Evolutionary conservation across 83 land plant genomes (phyloP), one percentile per base, ranked within the genome.

Genomic region (Picea abies): DNA sequence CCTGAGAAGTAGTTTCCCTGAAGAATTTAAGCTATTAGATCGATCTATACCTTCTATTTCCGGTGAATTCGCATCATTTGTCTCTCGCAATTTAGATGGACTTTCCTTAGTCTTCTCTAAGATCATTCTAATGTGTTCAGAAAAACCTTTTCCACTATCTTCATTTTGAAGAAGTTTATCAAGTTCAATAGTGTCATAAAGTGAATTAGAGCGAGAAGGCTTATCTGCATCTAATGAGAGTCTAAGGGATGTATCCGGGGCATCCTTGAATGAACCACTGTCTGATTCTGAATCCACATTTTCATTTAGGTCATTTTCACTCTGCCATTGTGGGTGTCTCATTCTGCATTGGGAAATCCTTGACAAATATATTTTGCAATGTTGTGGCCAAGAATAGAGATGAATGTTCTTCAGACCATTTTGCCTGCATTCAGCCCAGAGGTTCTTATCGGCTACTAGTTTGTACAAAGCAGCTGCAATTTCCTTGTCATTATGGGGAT

Each of bases 341-440:
- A 80, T 83, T 63, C 94, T 79, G 85, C 92, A 88, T 26, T 90
- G 92, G 62, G 94, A 89, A 25, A 93, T 85, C 61, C 85, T 85
- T 84, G 94, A 91, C 64, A 93, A 91, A 79, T 94, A 94, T 32
- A 80, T 86, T 56, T 87, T 88, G 89, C 97, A 94, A 79, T 94
- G 97, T 71, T 91, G 92, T 2, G 97, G 97, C 97, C 97, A 94
- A 11, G 95, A 94, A 84, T 85, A 94, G 11, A 86, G 86, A 65
- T 93, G 91, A 77, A 94, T 94, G 87, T 94, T 93, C 81, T 85
- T 87, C 82, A 90, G 87, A 47, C 95, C 97, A 62, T 89, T 93
- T 79, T 84, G 86, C 56, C 90, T 75, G 80, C 95, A 94, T 4
- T 94, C 93, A 6, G 68, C 70, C 97, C 97, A 94, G 39, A 91